phyloP scores from a whole-genome alignment of 345 rosid genomes.

The Draba incana region DNA sequence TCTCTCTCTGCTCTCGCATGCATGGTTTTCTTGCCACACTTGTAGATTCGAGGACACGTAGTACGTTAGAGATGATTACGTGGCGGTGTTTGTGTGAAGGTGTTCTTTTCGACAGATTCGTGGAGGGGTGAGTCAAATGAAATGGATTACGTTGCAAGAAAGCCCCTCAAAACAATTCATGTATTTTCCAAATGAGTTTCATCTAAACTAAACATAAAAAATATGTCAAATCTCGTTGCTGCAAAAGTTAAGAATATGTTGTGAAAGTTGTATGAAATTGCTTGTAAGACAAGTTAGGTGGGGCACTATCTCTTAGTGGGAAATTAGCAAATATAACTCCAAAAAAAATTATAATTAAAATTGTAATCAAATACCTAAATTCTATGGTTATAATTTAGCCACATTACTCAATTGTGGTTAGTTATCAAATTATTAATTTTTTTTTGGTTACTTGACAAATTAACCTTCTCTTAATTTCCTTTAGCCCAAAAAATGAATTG shows the following conservation, averaged over 20 bases:
- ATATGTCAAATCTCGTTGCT: neutral
- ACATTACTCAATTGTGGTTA: too few species aligned
- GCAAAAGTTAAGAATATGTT: neutral
- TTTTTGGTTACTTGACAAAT: too few species aligned
- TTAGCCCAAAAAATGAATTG: too few species aligned
- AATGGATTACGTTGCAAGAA: neutral
- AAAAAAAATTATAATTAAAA: too few species aligned
- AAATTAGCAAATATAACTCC: too few species aligned
- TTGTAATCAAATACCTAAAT: too few species aligned
- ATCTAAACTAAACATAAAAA: neutral
- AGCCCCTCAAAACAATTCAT: constrained; percentile 2
- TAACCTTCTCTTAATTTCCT: too few species aligned
- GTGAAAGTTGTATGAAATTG: neutral
- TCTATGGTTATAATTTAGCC: too few species aligned
- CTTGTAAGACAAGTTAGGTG: too few species aligned
- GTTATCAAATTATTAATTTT: too few species aligned
- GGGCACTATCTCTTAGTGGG: too few species aligned
- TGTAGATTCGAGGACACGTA: constrained; percentile 2
- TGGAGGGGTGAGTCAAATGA: constrained; percentile 13
- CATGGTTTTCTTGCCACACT: neutral
- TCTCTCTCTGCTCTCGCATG: neutral
- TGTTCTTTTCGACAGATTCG: neutral
- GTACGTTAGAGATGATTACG: constrained; percentile 7
- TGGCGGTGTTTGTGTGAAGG: constrained; percentile 17
- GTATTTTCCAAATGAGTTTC: neutral